phyloP scores from a whole-genome alignment of 495 filamentous ascomycete genomes.

The Amniculicola lignicola region DNA sequence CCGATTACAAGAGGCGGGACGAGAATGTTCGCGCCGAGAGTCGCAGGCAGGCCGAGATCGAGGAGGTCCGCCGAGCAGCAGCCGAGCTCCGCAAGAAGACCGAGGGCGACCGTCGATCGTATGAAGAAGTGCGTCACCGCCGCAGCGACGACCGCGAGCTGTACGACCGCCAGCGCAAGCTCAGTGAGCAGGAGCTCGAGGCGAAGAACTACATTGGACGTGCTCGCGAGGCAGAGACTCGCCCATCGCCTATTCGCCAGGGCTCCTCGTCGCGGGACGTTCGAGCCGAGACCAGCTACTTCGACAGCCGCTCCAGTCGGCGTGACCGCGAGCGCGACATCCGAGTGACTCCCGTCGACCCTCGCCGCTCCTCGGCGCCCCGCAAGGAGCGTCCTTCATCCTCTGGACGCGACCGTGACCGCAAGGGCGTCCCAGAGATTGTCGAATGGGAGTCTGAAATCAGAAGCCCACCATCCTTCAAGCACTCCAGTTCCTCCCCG shows the following conservation, averaged over 20 bases:
- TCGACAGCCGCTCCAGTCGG: constrained; percentile 10
- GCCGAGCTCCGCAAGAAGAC: constrained; percentile 24
- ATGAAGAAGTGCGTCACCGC: constrained; percentile 9
- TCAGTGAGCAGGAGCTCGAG: constrained; percentile 6
- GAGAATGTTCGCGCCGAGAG: constrained; percentile 26
- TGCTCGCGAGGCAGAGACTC: constrained; percentile 16
- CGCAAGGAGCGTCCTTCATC: constrained; percentile 25
- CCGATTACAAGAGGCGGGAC: constrained; percentile 18
- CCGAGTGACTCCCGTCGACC: too few species aligned
- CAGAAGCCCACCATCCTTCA: constrained; percentile 23
- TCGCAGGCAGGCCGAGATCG: constrained; percentile 22
- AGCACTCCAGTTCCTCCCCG: constrained; percentile 30
- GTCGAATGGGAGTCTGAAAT: constrained; percentile 30
- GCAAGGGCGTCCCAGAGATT: constrained; percentile 33
- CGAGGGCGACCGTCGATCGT: constrained; percentile 18
- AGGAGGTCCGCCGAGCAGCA: constrained; percentile 5
- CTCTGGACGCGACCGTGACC: constrained; percentile 29
- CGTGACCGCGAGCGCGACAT: too few species aligned
- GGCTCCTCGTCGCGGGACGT: constrained; percentile 28
- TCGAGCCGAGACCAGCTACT: constrained; percentile 10
- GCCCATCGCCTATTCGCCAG: constrained; percentile 24
- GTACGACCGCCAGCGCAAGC: constrained; percentile 22
- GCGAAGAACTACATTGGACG: constrained; percentile 24
- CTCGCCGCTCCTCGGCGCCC: constrained; percentile 31
- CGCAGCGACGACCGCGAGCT: constrained; percentile 8